Conservation (phyloP, 2,329 filamentous ascomycete species). For the Fusarium avenaceum region DNA sequence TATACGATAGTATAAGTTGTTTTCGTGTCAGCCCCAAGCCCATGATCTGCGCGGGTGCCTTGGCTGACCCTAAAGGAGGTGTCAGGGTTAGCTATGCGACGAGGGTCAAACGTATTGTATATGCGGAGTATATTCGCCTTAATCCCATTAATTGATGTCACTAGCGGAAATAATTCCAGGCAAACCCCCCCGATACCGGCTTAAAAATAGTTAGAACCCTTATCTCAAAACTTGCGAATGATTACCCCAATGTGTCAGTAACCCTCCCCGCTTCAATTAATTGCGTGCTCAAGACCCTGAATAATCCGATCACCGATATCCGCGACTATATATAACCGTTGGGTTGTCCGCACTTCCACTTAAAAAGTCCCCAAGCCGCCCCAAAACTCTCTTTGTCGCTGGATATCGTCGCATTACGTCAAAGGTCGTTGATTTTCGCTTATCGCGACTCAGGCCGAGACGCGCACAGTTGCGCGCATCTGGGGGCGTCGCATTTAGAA, state of each 20-base stretch:
- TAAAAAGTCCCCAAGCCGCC: not conserved
- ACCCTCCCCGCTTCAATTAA: conserved; percentile 37
- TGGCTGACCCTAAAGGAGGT: too few species aligned
- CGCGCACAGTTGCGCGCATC: conserved; percentile 36
- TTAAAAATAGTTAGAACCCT: conserved; percentile 15
- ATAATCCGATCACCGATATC: conserved; percentile 17
- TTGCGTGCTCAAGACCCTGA: conserved; percentile 39
- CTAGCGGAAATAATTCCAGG: conserved; percentile 13
- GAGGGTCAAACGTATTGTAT: too few species aligned
- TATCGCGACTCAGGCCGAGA: conserved; percentile 31
- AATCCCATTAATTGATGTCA: not conserved
- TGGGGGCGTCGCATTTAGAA: conserved; percentile 15
- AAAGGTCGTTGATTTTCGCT: conserved; percentile 33
- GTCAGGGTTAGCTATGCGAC: too few species aligned
- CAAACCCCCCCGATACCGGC: conserved; percentile 32
- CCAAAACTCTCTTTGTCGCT: not conserved
- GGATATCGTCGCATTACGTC: conserved; percentile 11
- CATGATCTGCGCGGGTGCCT: too few species aligned
- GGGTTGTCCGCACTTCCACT: not conserved
- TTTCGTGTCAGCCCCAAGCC: too few species aligned
- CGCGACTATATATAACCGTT: conserved; percentile 7
- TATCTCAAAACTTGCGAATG: conserved; percentile 32
- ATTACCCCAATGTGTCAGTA: conserved; percentile 30
- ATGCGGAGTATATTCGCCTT: too few species aligned
- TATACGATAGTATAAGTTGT: too few species aligned